These are phyloP conservation scores for Phytophthora ramorum DNA, from an alignment of 352 stramenopile species.

Conservation along the genomic window DNA sequence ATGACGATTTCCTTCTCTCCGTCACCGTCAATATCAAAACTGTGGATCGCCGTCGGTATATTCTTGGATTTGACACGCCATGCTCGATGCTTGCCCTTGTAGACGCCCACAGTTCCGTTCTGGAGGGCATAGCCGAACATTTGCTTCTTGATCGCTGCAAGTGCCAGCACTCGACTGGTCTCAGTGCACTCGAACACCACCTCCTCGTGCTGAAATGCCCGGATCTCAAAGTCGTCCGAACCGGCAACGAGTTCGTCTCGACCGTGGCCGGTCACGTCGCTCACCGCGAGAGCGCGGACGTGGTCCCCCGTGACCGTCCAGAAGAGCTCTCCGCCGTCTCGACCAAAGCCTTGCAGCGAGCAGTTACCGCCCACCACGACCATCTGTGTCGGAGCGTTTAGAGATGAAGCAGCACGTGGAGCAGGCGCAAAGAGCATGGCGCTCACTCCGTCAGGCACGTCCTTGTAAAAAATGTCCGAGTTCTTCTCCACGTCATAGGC, in stretches of 20 bases:
- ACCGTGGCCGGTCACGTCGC: slow-evolving; percentile 73
- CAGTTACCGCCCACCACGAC: slow-evolving; percentile 94
- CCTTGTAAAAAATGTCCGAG: slow-evolving; percentile 94
- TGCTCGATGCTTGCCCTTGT: slow-evolving; percentile 84
- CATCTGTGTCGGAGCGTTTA: slow-evolving; percentile 57
- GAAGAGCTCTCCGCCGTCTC: slow-evolving; percentile 84
- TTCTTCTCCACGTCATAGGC: slow-evolving; percentile 95
- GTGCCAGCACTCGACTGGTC: slow-evolving; percentile 74
- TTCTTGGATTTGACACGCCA: slow-evolving; percentile 95
- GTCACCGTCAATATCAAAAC: slow-evolving; percentile 92
- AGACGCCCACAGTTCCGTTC: slow-evolving; percentile 95
- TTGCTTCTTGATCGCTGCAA: slow-evolving; percentile 76
- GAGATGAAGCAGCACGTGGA: slow-evolving; percentile 31
- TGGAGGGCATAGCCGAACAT: slow-evolving; percentile 89
- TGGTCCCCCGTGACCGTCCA: slow-evolving; percentile 94
- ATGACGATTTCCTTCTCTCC: slow-evolving; percentile 90
- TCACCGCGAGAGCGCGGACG: slow-evolving; percentile 82
- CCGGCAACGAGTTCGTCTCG: slow-evolving; percentile 87
- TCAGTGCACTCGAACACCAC: slow-evolving; percentile 91
- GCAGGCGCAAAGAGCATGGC: slow-evolving; percentile 80
- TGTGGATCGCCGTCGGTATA: slow-evolving; percentile 73
- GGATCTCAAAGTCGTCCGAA: slow-evolving; percentile 93
- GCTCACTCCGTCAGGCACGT: slow-evolving; percentile 87
- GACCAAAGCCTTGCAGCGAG: slow-evolving; percentile 89
- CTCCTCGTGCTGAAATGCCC: slow-evolving; percentile 90